Conservation (phyloP, 768 basidiomycete species). For the Rhizopogon vesiculosus region DNA sequence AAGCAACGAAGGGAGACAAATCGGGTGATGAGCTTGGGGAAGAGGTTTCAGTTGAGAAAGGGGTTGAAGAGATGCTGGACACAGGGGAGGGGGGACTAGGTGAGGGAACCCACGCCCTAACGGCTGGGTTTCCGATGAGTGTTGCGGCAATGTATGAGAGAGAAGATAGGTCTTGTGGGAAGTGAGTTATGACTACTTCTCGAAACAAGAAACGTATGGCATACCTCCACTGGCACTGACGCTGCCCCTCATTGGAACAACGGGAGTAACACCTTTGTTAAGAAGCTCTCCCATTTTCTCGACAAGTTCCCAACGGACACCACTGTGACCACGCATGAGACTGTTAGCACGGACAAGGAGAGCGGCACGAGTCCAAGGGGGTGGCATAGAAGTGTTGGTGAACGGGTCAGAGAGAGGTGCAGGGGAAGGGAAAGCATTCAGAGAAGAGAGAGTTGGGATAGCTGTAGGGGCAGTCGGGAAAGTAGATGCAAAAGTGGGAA, state of each 20-base stretch:
- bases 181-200: not conserved
- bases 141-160: constrained; percentile 82
- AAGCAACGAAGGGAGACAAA: constrained; percentile 21
- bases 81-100: constrained; percentile 5
- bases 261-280: constrained; percentile 64
- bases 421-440: constrained; percentile 2
- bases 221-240: constrained; percentile 80
- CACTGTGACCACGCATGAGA: constrained; percentile 84
- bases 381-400: constrained; percentile 70
- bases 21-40: not conserved
- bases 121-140: constrained; percentile 74
- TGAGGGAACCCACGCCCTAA: constrained; percentile 59
- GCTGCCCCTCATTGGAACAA: constrained; percentile 80
- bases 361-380: constrained; percentile 84
- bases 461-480: constrained; percentile 5
- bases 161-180: constrained; percentile 59
- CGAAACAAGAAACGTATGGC: constrained; percentile 5
- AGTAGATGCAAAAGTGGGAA: constrained; percentile 45
- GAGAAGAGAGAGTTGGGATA: not conserved
- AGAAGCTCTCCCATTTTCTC: constrained; percentile 75
- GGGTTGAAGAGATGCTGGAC: not conserved
- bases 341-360: constrained; percentile 88
- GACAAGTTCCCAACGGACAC: constrained; percentile 76
- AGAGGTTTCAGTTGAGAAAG: not conserved
- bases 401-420: constrained; percentile 72